Evolutionary conservation across 2,329 filamentous ascomycete species (phyloP), one percentile per base, ranked within the genome.

Genomic region (Monilinia vaccinii-corymbosi): DNA sequence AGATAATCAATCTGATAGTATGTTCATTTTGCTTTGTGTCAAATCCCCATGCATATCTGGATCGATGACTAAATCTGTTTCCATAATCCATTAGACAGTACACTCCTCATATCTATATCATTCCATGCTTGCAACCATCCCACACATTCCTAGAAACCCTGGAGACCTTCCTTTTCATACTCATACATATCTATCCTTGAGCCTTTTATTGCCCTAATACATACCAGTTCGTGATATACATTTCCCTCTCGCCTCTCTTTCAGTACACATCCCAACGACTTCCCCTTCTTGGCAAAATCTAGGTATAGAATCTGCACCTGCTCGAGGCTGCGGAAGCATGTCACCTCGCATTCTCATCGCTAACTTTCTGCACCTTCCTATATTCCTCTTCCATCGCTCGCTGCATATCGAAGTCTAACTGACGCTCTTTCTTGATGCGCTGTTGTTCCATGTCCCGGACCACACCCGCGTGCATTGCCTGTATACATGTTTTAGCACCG

Each of bases 401-500:
- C 72, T 99, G 94, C 82, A 96, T 84, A 65, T 97, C 92, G 70
- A 99, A 99, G 72, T 99, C 94, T 56, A 91, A 83, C 73, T 95
- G 89, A 61, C 94, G 86, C 74, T 99, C 94, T 66, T 84, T 82
- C 76, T 97, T 97, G 66, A 97, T 73, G 49, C 89, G 85, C 73
- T 96, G 92, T 71, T 95, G 91, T 71, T 97, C 93, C 80, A 97
- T 88, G 71, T 99, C 94, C 65, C 93, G 89, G 65, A 97, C 78
- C 46, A 99, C 94, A 48, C 94, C 94, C 66, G 88, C 84, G 71
- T 99, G 94, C 94, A 99, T 99, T 60, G 90, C 89, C 94, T 93
- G 40, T 28, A 25, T 4, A 45, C 13, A 28, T 25, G 10, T 9
- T 44, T 53, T 55, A 55, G 38, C 23, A 44, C 4, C 18, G 23